Percentiles rank a stretch among this genome's conserved stretches.
These are phyloP conservation scores for Rachicladosporium sp. DNA, from an alignment of 2,329 filamentous ascomycete genomes.

Conservation along the genomic window DNA sequence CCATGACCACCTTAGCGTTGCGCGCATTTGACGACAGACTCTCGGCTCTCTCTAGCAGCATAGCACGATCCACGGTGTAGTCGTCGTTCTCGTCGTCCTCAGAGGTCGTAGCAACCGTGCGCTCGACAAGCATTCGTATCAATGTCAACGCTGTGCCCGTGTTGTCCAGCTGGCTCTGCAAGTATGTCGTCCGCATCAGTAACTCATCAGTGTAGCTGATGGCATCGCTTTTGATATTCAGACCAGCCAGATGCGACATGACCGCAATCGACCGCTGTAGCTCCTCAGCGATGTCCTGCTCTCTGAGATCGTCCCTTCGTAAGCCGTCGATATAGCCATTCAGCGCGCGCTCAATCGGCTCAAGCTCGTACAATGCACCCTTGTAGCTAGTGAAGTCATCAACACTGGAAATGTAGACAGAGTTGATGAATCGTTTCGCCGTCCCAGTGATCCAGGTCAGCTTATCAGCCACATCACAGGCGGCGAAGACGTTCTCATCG, in stretches of 20 bases:
- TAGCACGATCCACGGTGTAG: neutral
- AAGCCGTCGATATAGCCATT: conserved; percentile 81
- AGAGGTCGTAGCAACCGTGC: conserved; percentile 42
- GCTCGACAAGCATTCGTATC: conserved; percentile 53
- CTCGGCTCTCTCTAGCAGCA: conserved; percentile 41
- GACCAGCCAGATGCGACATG: conserved; percentile 73
- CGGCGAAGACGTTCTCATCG: conserved; percentile 67
- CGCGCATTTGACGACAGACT: conserved; percentile 61
- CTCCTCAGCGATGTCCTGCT: conserved; percentile 68
- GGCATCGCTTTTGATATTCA: conserved; percentile 56
- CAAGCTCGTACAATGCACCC: conserved; percentile 71
- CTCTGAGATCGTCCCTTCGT: conserved; percentile 73
- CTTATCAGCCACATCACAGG: conserved; percentile 73
- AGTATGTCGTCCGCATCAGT: conserved; percentile 61
- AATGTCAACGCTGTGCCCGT: conserved; percentile 56
- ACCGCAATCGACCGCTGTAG: conserved; percentile 71
- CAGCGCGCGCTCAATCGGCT: conserved; percentile 79
- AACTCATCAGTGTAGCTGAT: conserved; percentile 67
- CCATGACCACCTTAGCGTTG: conserved; percentile 70
- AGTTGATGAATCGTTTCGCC: conserved; percentile 71
- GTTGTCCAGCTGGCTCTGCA: conserved; percentile 73
- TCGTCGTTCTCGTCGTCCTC: conserved; percentile 41
- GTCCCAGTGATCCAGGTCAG: conserved; percentile 72
- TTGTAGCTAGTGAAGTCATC: conserved; percentile 70
- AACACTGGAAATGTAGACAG: conserved; percentile 65